Evolutionary conservation across 108 stramenopile genomes (phyloP).

Genomic region (Hondaea fermentalgiana): DNA sequence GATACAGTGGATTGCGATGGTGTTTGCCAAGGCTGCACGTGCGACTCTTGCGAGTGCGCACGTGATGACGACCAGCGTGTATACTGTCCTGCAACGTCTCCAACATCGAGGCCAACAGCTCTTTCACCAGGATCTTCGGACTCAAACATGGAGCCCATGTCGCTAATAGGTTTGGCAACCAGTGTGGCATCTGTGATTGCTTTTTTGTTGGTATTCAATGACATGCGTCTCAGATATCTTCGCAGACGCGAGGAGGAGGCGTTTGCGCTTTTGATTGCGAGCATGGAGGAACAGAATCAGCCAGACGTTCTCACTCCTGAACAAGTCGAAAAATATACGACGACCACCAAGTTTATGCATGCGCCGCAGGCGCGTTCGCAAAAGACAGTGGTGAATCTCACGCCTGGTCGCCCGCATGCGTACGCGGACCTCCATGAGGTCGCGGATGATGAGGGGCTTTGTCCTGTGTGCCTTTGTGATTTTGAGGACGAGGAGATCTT

Average conservation of each 20-base stretch:
- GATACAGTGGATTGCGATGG: background rate
- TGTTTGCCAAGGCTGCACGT: background rate
- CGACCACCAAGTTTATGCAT: background rate
- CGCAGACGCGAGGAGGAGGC: too few species aligned
- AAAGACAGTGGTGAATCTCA: background rate
- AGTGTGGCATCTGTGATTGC: background rate
- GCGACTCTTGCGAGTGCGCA: background rate
- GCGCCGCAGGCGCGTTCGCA: background rate
- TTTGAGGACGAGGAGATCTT: background rate
- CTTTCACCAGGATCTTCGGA: background rate
- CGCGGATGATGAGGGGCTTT: background rate
- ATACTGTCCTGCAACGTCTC: background rate
- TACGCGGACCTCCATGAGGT: background rate
- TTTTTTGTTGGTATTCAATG: background rate
- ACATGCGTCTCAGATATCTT: background rate
- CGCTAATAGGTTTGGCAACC: background rate
- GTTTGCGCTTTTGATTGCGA: too few species aligned
- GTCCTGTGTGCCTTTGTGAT: slow-evolving; percentile 16
- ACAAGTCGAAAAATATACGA: background rate
- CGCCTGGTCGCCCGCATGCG: background rate
- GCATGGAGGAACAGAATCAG: background rate
- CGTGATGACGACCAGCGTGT: background rate
- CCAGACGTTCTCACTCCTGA: background rate
- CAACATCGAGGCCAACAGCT: background rate
- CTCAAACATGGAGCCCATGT: background rate